These are phyloP conservation scores for Fusarium guadeloupense DNA, from an alignment of 2,329 filamentous ascomycete genomes.

Conservation along the genomic window DNA sequence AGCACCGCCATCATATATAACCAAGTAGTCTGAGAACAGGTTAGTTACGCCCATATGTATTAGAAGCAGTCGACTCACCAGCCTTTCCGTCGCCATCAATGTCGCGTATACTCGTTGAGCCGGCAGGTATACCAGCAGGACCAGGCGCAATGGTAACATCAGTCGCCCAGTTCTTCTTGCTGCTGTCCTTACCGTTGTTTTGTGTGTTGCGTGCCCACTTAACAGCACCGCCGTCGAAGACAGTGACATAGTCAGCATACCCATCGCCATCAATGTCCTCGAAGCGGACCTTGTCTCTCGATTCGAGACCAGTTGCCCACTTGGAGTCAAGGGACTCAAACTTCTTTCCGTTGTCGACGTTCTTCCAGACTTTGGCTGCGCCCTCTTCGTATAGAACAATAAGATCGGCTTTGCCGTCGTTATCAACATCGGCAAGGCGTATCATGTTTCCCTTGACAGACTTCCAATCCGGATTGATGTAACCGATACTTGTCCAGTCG, in stretches of 20 bases:
- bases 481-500: constrained; percentile 14
- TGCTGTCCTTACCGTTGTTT: background rate
- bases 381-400: constrained; percentile 14
- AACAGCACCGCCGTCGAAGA: background rate
- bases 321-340: constrained; percentile 6
- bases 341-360: constrained; percentile 8
- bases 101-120: background rate
- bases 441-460: constrained; percentile 16
- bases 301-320: constrained; percentile 16
- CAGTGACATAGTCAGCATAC: constrained; percentile 15
- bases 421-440: constrained; percentile 21
- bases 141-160: background rate
- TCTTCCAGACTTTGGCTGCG: constrained; percentile 29
- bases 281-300: constrained; percentile 13
- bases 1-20: constrained; percentile 17
- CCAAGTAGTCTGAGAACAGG: too few relatives aligned
- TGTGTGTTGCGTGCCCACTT: background rate
- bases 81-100: constrained; percentile 19
- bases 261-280: constrained; percentile 20
- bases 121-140: background rate
- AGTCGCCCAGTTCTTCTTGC: constrained; percentile 23
- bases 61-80: too few relatives aligned
- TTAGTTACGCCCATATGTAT: too few relatives aligned
- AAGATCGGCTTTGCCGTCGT: constrained; percentile 19
- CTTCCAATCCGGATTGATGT: constrained; percentile 12